Conservation (phyloP, 169 alveolate species). For the Plasmodium relictum region DNA sequence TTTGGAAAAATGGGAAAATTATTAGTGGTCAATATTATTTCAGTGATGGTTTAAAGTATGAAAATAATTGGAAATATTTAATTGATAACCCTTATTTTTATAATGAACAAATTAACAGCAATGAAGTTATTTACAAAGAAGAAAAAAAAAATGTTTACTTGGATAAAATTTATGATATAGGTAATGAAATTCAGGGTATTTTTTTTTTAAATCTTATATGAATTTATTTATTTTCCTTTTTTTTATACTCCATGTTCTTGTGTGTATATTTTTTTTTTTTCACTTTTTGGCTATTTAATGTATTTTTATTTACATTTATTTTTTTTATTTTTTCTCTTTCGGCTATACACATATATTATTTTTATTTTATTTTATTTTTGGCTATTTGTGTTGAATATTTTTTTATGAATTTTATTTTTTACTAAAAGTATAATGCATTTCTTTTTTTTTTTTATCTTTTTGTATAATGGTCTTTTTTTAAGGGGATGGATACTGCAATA, state of each 20-base stretch:
- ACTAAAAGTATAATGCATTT: background rate
- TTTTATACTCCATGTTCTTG: background rate
- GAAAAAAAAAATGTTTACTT: conserved; percentile 45
- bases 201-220: background rate
- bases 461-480: background rate
- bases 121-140: conserved; percentile 37
- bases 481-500: conserved; percentile 72
- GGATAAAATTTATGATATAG: conserved; percentile 50
- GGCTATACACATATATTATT: background rate
- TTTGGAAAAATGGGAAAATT: conserved; percentile 61
- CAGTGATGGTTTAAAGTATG: conserved; percentile 59
- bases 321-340: background rate
- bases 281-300: background rate
- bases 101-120: conserved; percentile 43
- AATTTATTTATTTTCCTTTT: background rate
- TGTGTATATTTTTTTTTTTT: conserved; percentile 23
- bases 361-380: conserved; percentile 27
- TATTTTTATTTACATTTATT: background rate
- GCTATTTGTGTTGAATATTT: background rate
- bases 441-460: conserved; percentile 10
- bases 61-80: conserved; percentile 47
- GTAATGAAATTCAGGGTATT: background rate
- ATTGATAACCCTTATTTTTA: conserved; percentile 53
- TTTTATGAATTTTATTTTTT: background rate
- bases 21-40: conserved; percentile 41